These are phyloP conservation scores for Paraconiothyrium sp. DNA, from an alignment of 2,329 filamentous ascomycete genomes.

Conservation along the genomic window DNA sequence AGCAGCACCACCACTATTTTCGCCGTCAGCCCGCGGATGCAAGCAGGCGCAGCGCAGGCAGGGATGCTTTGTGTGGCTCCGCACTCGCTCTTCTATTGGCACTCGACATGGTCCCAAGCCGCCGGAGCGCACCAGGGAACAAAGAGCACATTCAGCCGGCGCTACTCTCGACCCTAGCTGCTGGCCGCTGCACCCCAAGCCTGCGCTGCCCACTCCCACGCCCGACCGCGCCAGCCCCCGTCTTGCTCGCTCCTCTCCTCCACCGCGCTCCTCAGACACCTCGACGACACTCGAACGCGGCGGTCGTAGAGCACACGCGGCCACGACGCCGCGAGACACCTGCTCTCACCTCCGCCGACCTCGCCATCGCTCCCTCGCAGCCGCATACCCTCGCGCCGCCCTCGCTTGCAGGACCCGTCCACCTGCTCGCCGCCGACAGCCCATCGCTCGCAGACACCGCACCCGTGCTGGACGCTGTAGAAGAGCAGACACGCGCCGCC, in stretches of 20 bases:
- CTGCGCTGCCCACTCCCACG: not conserved
- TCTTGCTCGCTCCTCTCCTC: constrained; percentile 10
- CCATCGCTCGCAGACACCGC: not conserved
- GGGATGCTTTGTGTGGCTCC: not conserved
- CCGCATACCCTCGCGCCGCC: not conserved
- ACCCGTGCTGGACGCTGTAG: not conserved
- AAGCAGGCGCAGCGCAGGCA: not conserved
- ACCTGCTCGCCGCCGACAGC: not conserved
- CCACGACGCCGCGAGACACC: not conserved
- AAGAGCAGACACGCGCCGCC: not conserved
- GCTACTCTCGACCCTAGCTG: not conserved
- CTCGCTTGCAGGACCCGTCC: not conserved
- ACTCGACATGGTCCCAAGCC: not conserved
- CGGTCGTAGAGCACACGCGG: not conserved
- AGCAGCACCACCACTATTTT: too few species aligned
- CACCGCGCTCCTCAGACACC: not conserved
- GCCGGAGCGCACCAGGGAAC: not conserved
- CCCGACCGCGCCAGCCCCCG: not conserved
- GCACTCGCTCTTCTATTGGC: not conserved
- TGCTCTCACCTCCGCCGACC: not conserved
- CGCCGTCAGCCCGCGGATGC: not conserved
- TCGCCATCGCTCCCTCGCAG: not conserved
- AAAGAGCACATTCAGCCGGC: constrained; percentile 14
- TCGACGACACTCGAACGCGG: not conserved
- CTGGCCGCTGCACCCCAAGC: not conserved